Percentiles rank a stretch among this genome's conserved stretches.
phyloP scores from a whole-genome alignment of 495 filamentous ascomycete genomes.

The Lasiosphaeria hispida region DNA sequence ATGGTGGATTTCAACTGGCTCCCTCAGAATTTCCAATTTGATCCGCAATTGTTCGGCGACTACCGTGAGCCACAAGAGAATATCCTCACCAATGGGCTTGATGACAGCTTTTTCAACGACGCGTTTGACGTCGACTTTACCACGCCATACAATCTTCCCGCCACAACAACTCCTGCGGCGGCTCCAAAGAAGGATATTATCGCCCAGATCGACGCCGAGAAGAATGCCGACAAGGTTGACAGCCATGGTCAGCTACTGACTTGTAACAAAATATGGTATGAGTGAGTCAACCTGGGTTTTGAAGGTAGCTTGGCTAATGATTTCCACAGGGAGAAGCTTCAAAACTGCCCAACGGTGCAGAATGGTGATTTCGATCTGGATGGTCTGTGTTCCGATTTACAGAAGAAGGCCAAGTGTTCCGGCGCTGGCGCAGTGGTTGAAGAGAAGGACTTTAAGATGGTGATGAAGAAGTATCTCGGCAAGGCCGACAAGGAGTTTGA shows the following conservation, averaged over 20 bases:
- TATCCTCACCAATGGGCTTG: slow-evolving; percentile 40
- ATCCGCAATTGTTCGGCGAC: slow-evolving; percentile 87
- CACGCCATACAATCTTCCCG: slow-evolving; percentile 69
- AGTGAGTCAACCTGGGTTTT: not conserved
- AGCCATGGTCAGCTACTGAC: slow-evolving; percentile 59
- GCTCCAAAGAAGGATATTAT: slow-evolving; percentile 66
- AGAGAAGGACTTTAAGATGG: slow-evolving; percentile 80
- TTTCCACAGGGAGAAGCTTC: slow-evolving; percentile 77
- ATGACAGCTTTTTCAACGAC: slow-evolving; percentile 53
- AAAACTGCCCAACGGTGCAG: slow-evolving; percentile 80
- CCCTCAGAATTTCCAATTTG: slow-evolving; percentile 83
- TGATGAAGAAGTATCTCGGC: slow-evolving; percentile 60
- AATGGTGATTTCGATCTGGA: slow-evolving; percentile 91
- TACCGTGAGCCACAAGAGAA: slow-evolving; percentile 90
- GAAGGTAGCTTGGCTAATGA: slow-evolving; percentile 18
- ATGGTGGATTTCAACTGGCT: slow-evolving; percentile 66
- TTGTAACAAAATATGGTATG: slow-evolving; percentile 93
- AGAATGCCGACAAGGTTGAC: slow-evolving; percentile 67
- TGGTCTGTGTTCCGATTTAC: slow-evolving; percentile 85
- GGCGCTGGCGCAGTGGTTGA: slow-evolving; percentile 90
- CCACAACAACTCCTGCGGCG: slow-evolving; percentile 39
- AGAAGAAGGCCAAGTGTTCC: slow-evolving; percentile 93
- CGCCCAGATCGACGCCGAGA: slow-evolving; percentile 68
- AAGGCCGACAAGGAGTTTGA: slow-evolving; percentile 16
- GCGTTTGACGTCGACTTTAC: slow-evolving; percentile 78